These are phyloP conservation scores for Dioszegia hungarica DNA, from an alignment of 768 basidiomycete species.

Conservation along the genomic window DNA sequence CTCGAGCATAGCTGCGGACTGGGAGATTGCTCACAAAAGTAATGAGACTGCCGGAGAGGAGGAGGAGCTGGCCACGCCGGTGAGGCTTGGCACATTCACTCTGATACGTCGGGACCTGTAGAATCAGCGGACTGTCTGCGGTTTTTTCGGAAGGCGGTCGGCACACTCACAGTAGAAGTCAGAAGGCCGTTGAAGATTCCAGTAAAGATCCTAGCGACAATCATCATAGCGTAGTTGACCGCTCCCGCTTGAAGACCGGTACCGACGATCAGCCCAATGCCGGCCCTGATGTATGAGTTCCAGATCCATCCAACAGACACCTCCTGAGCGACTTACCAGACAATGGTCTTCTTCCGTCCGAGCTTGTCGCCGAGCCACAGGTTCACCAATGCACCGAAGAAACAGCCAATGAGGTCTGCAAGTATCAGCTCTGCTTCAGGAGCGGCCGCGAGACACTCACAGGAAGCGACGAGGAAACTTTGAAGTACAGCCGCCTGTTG, in stretches of 20 bases:
- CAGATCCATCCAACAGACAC: too few relatives aligned
- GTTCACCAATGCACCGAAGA: slow-evolving; percentile 62
- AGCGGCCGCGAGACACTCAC: slow-evolving; percentile 21
- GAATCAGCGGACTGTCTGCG: too few relatives aligned
- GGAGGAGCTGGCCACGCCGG: slow-evolving; percentile 60
- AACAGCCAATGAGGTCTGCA: slow-evolving; percentile 61
- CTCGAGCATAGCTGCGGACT: not conserved
- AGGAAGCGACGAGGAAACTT: slow-evolving; percentile 60
- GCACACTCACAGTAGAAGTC: slow-evolving; percentile 60
- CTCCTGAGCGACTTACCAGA: not conserved
- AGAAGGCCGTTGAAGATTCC: slow-evolving; percentile 64
- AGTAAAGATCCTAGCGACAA: slow-evolving; percentile 51
- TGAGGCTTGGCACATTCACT: slow-evolving; percentile 63
- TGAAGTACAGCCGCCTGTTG: slow-evolving; percentile 54
- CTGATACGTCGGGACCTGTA: slow-evolving; percentile 58
- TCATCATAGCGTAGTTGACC: slow-evolving; percentile 59
- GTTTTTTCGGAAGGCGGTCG: too few relatives aligned
- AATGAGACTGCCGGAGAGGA: slow-evolving; percentile 58
- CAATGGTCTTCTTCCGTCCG: slow-evolving; percentile 14
- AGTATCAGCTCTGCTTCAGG: not conserved
- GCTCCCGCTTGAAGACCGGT: slow-evolving; percentile 49
- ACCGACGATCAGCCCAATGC: slow-evolving; percentile 29
- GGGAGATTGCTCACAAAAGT: slow-evolving; percentile 9
- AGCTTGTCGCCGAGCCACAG: slow-evolving; percentile 49
- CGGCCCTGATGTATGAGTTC: slow-evolving; percentile 13